These are phyloP conservation scores for Tanacetum coccineum DNA, from an alignment of 129 eudicot species.

Conservation along the genomic window DNA sequence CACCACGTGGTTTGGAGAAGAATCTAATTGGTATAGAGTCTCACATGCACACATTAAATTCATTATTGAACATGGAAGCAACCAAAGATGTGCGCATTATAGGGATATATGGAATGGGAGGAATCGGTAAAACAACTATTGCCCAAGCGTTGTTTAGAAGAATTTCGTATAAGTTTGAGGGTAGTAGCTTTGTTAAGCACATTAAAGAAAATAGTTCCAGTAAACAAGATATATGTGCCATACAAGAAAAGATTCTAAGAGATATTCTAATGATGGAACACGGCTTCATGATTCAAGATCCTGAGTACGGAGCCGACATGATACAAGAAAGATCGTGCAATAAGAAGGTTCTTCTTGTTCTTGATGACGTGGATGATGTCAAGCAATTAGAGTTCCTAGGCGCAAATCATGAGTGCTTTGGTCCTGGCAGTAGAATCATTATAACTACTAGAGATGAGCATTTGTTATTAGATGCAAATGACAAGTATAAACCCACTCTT, in stretches of 20 bases:
- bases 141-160: not conserved
- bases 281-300: not conserved
- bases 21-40: not conserved
- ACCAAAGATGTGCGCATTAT: not conserved
- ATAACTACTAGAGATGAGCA: slow-evolving; percentile 6
- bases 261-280: not conserved
- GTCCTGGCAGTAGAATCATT: slow-evolving; percentile 7
- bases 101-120: not conserved
- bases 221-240: not conserved
- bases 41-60: not conserved
- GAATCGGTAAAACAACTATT: not conserved
- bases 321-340: not conserved
- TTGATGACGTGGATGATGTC: slow-evolving; percentile 1
- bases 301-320: not conserved
- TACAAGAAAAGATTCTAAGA: not conserved
- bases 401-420: not conserved
- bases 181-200: not conserved
- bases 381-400: slow-evolving; percentile 8
- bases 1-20: not conserved
- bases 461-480: not conserved
- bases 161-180: not conserved
- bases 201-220: no score
- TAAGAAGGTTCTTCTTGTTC: slow-evolving; percentile 9
- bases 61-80: not conserved
- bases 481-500: not conserved